phyloP scores from a whole-genome alignment of 139 green algal species.

The Pycnococcus provasolii region DNA sequence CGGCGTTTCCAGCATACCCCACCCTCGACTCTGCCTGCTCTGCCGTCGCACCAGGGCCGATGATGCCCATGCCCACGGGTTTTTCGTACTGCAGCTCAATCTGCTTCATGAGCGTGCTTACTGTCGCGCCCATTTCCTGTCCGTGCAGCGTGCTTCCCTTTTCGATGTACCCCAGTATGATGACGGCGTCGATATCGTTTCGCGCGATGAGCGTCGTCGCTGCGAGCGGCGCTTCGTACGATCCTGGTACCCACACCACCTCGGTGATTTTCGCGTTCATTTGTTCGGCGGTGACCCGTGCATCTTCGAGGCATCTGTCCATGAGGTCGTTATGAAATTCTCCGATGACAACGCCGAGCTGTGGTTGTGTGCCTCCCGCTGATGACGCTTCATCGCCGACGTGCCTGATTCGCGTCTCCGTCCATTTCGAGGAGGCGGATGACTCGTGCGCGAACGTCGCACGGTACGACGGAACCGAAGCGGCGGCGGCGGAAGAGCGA shows the following conservation, averaged over 20 bases:
- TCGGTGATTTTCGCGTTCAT: constrained; percentile 12
- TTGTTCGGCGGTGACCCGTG: constrained; percentile 1
- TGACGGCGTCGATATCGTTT: constrained; percentile 10
- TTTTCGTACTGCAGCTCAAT: constrained; percentile 26
- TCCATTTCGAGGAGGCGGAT: constrained; percentile 3
- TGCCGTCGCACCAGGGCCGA: constrained; percentile 22
- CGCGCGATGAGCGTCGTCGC: constrained; percentile 5
- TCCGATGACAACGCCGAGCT: constrained; percentile 15
- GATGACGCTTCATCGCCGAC: constrained; percentile 8
- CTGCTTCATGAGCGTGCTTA: constrained; percentile 19
- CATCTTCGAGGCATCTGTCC: constrained; percentile 23
- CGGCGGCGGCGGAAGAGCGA: too few species aligned
- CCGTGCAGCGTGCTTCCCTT: constrained; percentile 22
- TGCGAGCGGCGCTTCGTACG: constrained; percentile 27
- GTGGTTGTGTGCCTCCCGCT: background rate
- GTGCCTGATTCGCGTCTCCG: constrained; percentile 6
- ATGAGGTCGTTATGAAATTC: constrained; percentile 27
- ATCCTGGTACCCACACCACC: constrained; percentile 22
- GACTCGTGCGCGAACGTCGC: too few species aligned
- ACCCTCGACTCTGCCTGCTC: constrained; percentile 22
- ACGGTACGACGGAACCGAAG: too few species aligned
- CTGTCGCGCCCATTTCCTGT: constrained; percentile 23
- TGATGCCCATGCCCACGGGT: constrained; percentile 29
- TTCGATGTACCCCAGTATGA: constrained; percentile 26
- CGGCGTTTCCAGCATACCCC: constrained; percentile 22